Conservation (phyloP, 208 protist genomes). For the Phytomonas francai region DNA sequence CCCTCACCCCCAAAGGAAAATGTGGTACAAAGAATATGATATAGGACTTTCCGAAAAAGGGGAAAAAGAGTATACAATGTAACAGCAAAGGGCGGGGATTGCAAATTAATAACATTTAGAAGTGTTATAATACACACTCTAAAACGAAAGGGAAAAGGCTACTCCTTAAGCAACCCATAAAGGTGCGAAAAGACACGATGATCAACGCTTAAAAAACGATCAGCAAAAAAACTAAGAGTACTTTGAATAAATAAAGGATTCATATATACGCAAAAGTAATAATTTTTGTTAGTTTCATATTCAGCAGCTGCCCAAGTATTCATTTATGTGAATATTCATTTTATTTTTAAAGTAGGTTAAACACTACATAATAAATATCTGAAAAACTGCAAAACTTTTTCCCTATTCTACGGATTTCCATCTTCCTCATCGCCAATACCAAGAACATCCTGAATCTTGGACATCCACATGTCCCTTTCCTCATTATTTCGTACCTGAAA, state of each 20-base stretch:
- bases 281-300: background rate
- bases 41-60: background rate
- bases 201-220: background rate
- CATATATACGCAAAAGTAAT: constrained; percentile 3
- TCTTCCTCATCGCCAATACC: constrained; percentile 65
- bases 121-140: constrained; percentile 4
- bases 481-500: constrained; percentile 58
- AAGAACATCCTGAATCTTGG: constrained; percentile 75
- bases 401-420: constrained; percentile 5
- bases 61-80: background rate
- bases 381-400: background rate
- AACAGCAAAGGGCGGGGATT: background rate
- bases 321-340: background rate
- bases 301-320: background rate
- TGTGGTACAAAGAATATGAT: background rate
- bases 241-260: constrained; percentile 12
- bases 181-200: background rate
- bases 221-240: constrained; percentile 10
- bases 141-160: background rate
- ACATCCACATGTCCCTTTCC: constrained; percentile 69
- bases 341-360: background rate
- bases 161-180: background rate
- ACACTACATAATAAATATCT: constrained; percentile 11
- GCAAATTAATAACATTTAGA: background rate
- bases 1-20: background rate